These are phyloP conservation scores for Cinnamomum chago DNA, from an alignment of 164 flowering plant species.

Conservation along the genomic window DNA sequence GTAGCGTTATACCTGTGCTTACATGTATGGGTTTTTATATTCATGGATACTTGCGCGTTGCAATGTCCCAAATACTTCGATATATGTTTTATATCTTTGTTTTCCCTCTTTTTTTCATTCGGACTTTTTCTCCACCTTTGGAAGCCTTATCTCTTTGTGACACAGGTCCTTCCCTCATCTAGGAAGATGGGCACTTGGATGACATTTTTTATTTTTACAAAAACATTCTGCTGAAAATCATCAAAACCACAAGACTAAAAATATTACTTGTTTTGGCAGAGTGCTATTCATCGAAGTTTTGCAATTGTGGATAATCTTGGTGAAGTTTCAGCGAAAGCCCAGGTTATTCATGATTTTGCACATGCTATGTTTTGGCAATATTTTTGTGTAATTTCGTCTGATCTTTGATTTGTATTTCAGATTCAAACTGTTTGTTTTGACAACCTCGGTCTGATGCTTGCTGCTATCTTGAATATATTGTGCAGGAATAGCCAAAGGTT, in stretches of 20 bases:
- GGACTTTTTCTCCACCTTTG: neutral
- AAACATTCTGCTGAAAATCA: neutral
- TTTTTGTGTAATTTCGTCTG: neutral
- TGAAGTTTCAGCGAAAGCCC: constrained; percentile 93
- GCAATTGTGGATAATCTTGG: constrained; percentile 88
- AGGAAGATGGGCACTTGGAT: neutral
- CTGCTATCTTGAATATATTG: constrained; percentile 61
- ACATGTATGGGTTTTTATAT: too few relatives aligned
- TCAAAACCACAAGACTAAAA: neutral
- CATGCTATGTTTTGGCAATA: neutral
- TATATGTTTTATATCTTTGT: too few relatives aligned
- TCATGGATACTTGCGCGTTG: too few relatives aligned
- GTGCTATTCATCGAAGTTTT: constrained; percentile 90
- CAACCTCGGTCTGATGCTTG: constrained; percentile 79
- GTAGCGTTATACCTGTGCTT: too few relatives aligned
- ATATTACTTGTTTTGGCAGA: constrained; percentile 34
- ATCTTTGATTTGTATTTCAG: constrained; percentile 40
- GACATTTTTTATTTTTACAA: too few relatives aligned
- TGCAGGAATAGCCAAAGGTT: constrained; percentile 69
- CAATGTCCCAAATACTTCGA: too few relatives aligned
- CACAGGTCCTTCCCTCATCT: neutral
- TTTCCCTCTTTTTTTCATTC: neutral
- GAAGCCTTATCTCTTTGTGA: neutral
- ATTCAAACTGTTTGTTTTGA: constrained; percentile 95
- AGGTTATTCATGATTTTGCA: constrained; percentile 38